These are phyloP conservation scores for Pichia nanzhaoensis DNA, from an alignment of 805 yeast species.

Conservation along the genomic window DNA sequence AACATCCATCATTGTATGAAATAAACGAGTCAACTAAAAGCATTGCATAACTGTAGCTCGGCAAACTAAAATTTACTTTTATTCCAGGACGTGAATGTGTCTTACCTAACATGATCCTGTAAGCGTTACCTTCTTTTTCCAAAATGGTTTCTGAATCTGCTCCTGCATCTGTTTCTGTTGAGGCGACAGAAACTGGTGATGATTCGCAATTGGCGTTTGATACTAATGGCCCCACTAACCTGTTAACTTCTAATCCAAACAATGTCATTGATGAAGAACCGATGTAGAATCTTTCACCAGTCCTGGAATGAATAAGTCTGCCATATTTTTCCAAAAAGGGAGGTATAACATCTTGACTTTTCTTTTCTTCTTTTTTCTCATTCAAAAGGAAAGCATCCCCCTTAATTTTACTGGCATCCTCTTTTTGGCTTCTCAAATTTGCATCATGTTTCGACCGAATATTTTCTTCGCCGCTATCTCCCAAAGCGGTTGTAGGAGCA, in stretches of 20 bases:
- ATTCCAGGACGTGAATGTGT: constrained; percentile 63
- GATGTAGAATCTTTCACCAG: constrained; percentile 69
- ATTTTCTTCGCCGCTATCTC: too few species aligned
- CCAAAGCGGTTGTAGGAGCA: too few species aligned
- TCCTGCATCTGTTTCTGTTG: constrained; percentile 13
- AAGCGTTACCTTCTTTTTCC: constrained; percentile 73
- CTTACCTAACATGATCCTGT: constrained; percentile 60
- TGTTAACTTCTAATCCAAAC: constrained; percentile 71
- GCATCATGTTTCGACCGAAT: too few species aligned
- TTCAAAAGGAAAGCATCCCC: neutral
- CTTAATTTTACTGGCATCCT: too few species aligned
- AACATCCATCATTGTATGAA: constrained; percentile 77
- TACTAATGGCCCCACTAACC: constrained; percentile 29
- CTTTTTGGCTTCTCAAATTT: neutral
- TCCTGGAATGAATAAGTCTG: constrained; percentile 61
- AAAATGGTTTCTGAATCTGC: constrained; percentile 37
- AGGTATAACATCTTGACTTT: constrained; percentile 49
- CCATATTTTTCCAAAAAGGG: constrained; percentile 70
- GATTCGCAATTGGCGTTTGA: neutral
- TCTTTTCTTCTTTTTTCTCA: constrained; percentile 1
- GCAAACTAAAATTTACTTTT: constrained; percentile 64
- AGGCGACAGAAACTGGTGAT: neutral
- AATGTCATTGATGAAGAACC: constrained; percentile 82
- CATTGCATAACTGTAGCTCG: constrained; percentile 72
- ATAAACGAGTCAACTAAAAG: constrained; percentile 68